Percentiles rank a stretch among this genome's conserved stretches.
Conservation (phyloP, 306 rosid species). For the Macrotyloma uniflorum region DNA sequence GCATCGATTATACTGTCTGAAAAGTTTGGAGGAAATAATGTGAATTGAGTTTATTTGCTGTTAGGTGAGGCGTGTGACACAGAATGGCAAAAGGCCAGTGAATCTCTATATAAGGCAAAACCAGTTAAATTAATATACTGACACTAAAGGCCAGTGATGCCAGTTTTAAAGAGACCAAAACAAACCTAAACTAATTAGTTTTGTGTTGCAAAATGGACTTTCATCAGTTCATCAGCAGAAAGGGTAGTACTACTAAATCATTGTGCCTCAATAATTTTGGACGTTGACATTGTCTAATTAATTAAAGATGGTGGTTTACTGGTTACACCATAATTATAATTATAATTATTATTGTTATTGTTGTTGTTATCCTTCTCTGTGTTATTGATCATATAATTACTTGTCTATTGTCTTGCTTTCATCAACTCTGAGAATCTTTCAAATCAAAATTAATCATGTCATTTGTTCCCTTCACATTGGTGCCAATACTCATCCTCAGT, state of each 20-base stretch:
- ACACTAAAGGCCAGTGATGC: conserved; percentile 41
- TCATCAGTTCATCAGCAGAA: conserved; percentile 28
- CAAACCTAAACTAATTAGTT: conserved; percentile 17
- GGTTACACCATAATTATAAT: neutral
- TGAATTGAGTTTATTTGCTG: conserved; percentile 36
- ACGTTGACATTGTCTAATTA: conserved; percentile 43
- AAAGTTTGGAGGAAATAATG: conserved; percentile 33
- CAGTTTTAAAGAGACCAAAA: conserved; percentile 45
- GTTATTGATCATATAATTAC: conserved; percentile 16
- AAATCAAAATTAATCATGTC: conserved; percentile 44
- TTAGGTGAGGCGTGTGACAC: conserved; percentile 34
- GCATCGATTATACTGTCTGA: conserved; percentile 35
- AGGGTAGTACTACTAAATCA: conserved; percentile 37
- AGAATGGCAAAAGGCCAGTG: conserved; percentile 41
- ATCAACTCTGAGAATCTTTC: conserved; percentile 45
- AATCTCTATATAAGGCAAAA: conserved; percentile 38
- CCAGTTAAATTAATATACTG: conserved; percentile 38
- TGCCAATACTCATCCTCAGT: neutral
- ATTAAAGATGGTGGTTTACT: conserved; percentile 20
- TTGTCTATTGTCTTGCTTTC: conserved; percentile 33
- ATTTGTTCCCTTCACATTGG: conserved; percentile 18
- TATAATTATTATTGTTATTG: neutral
- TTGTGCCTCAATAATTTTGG: conserved; percentile 45
- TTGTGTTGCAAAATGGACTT: conserved; percentile 33
- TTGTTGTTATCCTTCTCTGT: conserved; percentile 14